Evolutionary conservation across 106 monocot genomes (phyloP), one percentile per base, ranked within the genome.

Genomic region (Acanthochlamys bracteata): DNA sequence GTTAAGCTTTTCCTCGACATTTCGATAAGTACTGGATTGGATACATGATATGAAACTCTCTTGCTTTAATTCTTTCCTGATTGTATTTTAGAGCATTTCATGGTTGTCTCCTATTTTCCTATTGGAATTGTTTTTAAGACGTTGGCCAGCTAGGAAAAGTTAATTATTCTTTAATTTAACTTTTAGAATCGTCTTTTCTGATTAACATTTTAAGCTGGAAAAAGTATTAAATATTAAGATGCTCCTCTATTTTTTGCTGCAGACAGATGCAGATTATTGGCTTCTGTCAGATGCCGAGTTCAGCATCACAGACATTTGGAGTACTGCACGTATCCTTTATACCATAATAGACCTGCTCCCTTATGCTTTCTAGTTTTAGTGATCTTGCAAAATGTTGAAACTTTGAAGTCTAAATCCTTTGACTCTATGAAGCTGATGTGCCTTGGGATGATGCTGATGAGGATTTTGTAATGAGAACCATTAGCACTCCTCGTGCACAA

Each of bases 241-340:
- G 55, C 33, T 55, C 24, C n/a, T n/a, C n/a, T n/a, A n/a, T n/a
- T 63, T 39, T 67, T 8, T 55, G 64, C 51, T 72, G 71, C 77
- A 88, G 88, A 69, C 74, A 14, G 74, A 83, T 65, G 71, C 80
- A 49, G 83, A 83, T 78, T 88, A 83, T 69, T 83, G 83, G 83
- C 83, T 88, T 72, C 69, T 78, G 49, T 80, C 80, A 13, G 80
- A 83, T 61, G 59, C 71, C 27, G 80, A 71, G 7, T 74, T 88
- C 54, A 77, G 77, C 71, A 80, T 83, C 22, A 75, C 80, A 33
- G 83, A 88, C 55, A 73, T 84, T 72, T 80, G 84, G 84, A 75
- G 64, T 39, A 63, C 76, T 39, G 66, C 74, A 42, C 68, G 84
- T 77, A 80, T 77, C 77, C 80, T 78, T 66, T 20, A 25, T 45